Base-by-base conservation (phyloP, 73 alveolate species). In the Paramecium bursaria region DNA sequence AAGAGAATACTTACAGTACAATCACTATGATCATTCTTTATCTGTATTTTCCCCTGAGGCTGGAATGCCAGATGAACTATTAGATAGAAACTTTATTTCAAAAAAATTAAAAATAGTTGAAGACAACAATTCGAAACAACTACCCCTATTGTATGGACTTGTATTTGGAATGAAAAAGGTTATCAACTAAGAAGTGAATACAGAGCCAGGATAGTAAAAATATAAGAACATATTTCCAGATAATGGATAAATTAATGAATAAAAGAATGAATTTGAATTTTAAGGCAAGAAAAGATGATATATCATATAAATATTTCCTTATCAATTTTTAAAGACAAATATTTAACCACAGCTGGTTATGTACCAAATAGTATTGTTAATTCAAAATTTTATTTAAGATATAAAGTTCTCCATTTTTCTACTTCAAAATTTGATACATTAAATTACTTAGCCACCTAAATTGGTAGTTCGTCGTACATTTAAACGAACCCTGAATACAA, bases 31-130 rank as follows among this genome's bases (percentile, higher is more conserved):
- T 53, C 96, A 95, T 55, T 74, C 98, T 1, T 67, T 86, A 14
- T 86, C 95, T 30, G 99, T 96, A 22, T 88, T 96, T 48, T 74
- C 90, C 35, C 85, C 98, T 31, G 99, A 96, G 87, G 85, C 95
- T 10, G 98, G 99, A 14, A 94, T 93, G 86, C 98, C 98, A 4
- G 90, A 90, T n/a, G 93, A 96, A 79, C 94, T 95, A 22, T 92
- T 95, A 85, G 98, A 96, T 57, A 91, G 97, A 82, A 95, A 91
- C 61, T 90, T 75, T 77, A 49, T 96, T 5, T 86, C 98, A 60
- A 94, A 95, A 80, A 93, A 94, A 87, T 90, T 96, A 39, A 90
- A 87, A 80, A 86, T 95, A 10, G 77, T 86, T 3, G 96, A 93
- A 91, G 86, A 79, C 25, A 48, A 87, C 44, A 79, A 87, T 44